Conservation (phyloP, 805 yeast genomes). For the Candida khao-thaluensis region DNA sequence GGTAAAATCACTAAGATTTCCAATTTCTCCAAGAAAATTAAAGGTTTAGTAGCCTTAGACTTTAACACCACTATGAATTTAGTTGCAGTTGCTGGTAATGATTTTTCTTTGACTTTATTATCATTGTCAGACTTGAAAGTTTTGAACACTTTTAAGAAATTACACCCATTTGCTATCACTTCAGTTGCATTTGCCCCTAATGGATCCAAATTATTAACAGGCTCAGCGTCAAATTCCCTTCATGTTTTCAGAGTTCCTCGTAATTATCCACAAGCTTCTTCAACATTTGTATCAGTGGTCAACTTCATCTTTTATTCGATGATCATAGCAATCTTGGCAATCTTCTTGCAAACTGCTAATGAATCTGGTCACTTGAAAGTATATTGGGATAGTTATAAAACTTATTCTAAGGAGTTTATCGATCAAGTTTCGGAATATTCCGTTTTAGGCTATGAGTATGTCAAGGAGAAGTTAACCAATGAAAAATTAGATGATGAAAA, state of each 20-base stretch:
- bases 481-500: slow-evolving; percentile 25
- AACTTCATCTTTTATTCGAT: slow-evolving; percentile 34
- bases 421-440: slow-evolving; percentile 21
- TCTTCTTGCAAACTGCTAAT: slow-evolving; percentile 33
- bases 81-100: slow-evolving; percentile 61
- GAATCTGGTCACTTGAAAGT: slow-evolving; percentile 36
- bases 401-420: not conserved
- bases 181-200: slow-evolving; percentile 65
- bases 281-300: slow-evolving; percentile 35
- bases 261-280: slow-evolving; percentile 42
- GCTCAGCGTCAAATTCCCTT: slow-evolving; percentile 75
- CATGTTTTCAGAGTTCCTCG: slow-evolving; percentile 61
- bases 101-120: slow-evolving; percentile 61
- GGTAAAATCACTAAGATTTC: slow-evolving; percentile 43
- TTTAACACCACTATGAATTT: slow-evolving; percentile 43
- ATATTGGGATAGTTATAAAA: slow-evolving; percentile 9
- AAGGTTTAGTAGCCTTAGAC: slow-evolving; percentile 54
- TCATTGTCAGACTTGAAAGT: slow-evolving; percentile 51
- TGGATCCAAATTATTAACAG: slow-evolving; percentile 66
- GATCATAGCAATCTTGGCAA: slow-evolving; percentile 29
- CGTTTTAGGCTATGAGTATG: slow-evolving; percentile 20
- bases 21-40: slow-evolving; percentile 46
- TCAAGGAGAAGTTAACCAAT: slow-evolving; percentile 29
- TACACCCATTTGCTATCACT: slow-evolving; percentile 80
- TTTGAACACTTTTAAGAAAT: slow-evolving; percentile 51